A percentile compares a stretch with the other conserved stretches of the same genome.
Conservation (phyloP, 1,284 basidiomycete species). For the Ustilago sp. region DNA sequence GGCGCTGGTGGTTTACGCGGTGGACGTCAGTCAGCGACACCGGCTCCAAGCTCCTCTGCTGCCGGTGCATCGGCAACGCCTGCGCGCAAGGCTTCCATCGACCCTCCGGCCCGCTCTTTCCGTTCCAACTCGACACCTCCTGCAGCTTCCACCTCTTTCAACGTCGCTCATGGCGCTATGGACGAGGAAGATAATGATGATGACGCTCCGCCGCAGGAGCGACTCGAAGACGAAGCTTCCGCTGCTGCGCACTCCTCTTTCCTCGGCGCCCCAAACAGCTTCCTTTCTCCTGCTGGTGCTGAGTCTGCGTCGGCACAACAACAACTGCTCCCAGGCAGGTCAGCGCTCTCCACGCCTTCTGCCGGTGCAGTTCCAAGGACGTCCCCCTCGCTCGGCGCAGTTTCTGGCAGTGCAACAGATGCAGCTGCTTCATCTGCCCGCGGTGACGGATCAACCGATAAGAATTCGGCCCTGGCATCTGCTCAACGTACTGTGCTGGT, state of each 20-base stretch:
- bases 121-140: constrained; percentile 47
- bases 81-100: constrained; percentile 35
- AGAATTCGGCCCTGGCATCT: constrained; percentile 25
- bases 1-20: constrained; percentile 59
- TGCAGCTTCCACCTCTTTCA: constrained; percentile 30
- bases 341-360: constrained; percentile 17
- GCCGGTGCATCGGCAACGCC: constrained; percentile 24
- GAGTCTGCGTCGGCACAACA: constrained; percentile 20
- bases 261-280: constrained; percentile 15
- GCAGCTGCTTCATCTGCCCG: constrained; percentile 7
- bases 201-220: constrained; percentile 48
- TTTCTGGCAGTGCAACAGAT: constrained; percentile 8
- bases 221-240: constrained; percentile 48
- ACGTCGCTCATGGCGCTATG: constrained; percentile 22
- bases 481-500: constrained; percentile 57
- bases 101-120: constrained; percentile 32
- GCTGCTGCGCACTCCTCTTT: constrained; percentile 24
- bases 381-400: constrained; percentile 22
- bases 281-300: constrained; percentile 9
- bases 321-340: constrained; percentile 20
- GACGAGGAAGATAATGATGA: constrained; percentile 54
- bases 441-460: constrained; percentile 11
- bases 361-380: constrained; percentile 10
- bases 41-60: constrained; percentile 22
- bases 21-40: constrained; percentile 42